Evolutionary conservation across 768 basidiomycete genomes (phyloP).

Genomic region (Macrolepiota fuliginosa): DNA sequence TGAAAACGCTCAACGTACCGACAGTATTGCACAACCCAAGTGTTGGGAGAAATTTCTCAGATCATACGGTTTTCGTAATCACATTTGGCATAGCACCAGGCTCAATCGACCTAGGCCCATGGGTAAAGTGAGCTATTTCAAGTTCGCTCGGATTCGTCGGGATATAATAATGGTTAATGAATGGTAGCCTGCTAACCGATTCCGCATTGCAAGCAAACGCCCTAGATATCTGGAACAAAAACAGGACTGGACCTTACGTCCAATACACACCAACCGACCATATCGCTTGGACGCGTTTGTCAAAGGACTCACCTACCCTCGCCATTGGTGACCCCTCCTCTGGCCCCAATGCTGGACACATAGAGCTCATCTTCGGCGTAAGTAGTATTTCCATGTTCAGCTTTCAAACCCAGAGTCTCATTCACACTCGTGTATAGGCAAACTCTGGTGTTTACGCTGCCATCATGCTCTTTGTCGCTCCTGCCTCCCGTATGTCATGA

Average conservation of each 20-base stretch:
- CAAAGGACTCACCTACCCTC: constrained; percentile 2
- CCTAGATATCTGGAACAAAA: constrained; percentile 10
- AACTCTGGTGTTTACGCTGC: constrained; percentile 20
- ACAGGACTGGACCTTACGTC: constrained; percentile 12
- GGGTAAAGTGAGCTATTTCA: constrained; percentile 4
- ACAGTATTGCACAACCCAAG: constrained; percentile 23
- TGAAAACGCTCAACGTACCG: constrained; percentile 18
- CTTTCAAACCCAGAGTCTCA: neutral
- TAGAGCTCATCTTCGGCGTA: constrained; percentile 9
- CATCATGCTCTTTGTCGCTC: constrained; percentile 21
- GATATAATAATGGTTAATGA: neutral
- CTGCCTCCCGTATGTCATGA: constrained; percentile 22
- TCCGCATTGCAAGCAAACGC: constrained; percentile 1
- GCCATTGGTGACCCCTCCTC: constrained; percentile 11
- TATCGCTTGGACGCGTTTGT: constrained; percentile 12
- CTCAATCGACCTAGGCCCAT: constrained; percentile 7
- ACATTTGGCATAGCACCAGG: neutral
- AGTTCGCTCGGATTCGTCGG: neutral
- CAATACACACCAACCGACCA: neutral
- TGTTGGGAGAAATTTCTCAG: constrained; percentile 27
- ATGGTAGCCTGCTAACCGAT: neutral
- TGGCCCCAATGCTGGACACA: constrained; percentile 12
- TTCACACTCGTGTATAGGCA: constrained; percentile 4
- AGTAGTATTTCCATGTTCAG: neutral
- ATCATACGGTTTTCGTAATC: constrained; percentile 17